Base-by-base conservation (phyloP, 805 yeast species). In the Lachancea cidri region DNA sequence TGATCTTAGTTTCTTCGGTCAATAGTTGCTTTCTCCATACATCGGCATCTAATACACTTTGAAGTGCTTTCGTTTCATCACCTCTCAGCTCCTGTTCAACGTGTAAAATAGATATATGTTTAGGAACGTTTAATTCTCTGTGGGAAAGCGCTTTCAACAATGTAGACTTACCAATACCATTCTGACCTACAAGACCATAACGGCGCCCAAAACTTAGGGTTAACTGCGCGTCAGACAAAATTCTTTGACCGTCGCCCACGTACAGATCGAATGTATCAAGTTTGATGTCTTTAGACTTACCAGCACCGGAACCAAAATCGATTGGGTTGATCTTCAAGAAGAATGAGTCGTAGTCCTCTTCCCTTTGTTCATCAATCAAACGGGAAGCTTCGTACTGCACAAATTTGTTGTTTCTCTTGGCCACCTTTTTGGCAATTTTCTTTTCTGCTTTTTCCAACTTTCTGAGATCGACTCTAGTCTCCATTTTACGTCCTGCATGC, bases 121-220 rank as follows among this genome's bases (percentile, higher is more conserved):
- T 88, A 11, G 98, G 98, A 53, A 93, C 83, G 43, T 87, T 80
- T 53, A 93, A 72, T 60, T 93, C 98, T 76, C 99, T 83, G 63
- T 95, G 78, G 1, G 97, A 83, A 40, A 93, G 70, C 0, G 99
- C 99, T 52, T 86, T 76, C 60, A 93, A 71, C 40, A 93, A 68
- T 0, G 98, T 93, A 33, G 98, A 89, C 65, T 93, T 93, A 81
- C 99, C 99, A 53, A 93, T 89, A 91, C 99, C 99, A 70, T 93
- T 93, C 62, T 89, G 95, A 65, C 99, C 99, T 33, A 93, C 96
- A 39, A 93, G 69, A 78, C 98, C 99, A 55, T 93, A 93, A 62
- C 98, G 79, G 64, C 85, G 87, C 41, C 98, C 98, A 61, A 82
- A 82, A 20, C 96, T 81, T 49, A 93, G 74, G 1, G 96, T 81